Base-by-base conservation (phyloP, 148 eudicot genomes). In the Rhododendron simsii region DNA sequence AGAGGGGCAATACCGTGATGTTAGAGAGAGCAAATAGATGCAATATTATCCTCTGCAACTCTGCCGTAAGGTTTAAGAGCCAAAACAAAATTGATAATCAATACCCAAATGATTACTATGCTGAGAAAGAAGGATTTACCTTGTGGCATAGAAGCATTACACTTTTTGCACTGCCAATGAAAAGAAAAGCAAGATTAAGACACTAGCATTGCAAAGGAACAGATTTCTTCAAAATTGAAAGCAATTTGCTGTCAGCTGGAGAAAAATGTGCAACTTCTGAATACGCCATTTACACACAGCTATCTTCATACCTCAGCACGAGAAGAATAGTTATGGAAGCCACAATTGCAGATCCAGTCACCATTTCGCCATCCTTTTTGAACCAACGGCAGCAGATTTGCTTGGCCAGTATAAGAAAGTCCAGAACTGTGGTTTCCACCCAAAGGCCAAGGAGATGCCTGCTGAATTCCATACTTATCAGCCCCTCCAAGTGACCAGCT, bases 321-420 rank as follows among this genome's bases (percentile, higher is more conserved):
- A 67, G 95, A 93, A 65, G 96, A 90, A 87, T 95, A 95, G 89
- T 93, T 95, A 89, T 95, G 96, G 87, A 95, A 95, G 84, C 98
- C 96, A 87, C 98, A 95, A 67, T 55, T 90, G 91, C 96, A 95
- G 82, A 92, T 86, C 98, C 98, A 95, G 84, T 95, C 98, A 91
- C 98, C 96, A 89, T 80, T 89, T 53, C 98, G 94, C 98, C 98
- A 93, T 48, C 90, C 98, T 76, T 93, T 91, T 39, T 89, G 88
- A 88, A 84, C 90, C 77, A 87, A 26, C 55, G 88, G 81, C 23
- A 89, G 76, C 80, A 88, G 92, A 90, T 86, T 91, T 41, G 78
- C 78, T 85, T 78, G 91, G 87, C 86, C 86, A 23, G 86, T 59
- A 80, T 86, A 85, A 33, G 90, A 78, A 63, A 88, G 65, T 57